These are phyloP conservation scores for Claviceps sorghi DNA, from an alignment of 2,329 filamentous ascomycete species.

Conservation along the genomic window DNA sequence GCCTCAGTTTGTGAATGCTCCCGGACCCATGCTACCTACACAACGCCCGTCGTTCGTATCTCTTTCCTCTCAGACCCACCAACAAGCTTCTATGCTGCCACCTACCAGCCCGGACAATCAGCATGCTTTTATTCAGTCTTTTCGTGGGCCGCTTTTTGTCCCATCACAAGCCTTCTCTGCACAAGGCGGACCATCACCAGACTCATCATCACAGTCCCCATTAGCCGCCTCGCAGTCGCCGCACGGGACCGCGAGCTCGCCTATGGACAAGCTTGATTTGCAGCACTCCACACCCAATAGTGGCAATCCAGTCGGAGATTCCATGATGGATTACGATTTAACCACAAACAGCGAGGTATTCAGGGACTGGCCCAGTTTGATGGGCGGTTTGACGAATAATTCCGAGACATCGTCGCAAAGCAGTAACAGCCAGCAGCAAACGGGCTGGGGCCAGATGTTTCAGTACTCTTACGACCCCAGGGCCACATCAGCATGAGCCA, in stretches of 20 bases:
- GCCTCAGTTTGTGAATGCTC: constrained; percentile 15
- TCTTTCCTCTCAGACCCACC: constrained; percentile 18
- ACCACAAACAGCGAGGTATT: constrained; percentile 19
- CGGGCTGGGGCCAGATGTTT: constrained; percentile 3
- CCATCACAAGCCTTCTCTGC: constrained; percentile 17
- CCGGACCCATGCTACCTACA: constrained; percentile 11
- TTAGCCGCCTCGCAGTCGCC: constrained; percentile 19
- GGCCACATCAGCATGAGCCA: constrained; percentile 1
- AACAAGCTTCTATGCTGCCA: constrained; percentile 12
- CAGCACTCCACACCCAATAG: constrained; percentile 17
- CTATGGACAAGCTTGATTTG: constrained; percentile 20
- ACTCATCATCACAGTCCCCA: constrained; percentile 18
- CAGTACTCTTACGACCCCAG: constrained; percentile 4
- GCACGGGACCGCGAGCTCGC: constrained; percentile 14
- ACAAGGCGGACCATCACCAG: constrained; percentile 17
- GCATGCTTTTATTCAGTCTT: constrained; percentile 15
- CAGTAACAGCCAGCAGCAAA: background rate
- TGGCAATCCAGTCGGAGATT: constrained; percentile 12
- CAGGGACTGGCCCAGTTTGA: constrained; percentile 27
- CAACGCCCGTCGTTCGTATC: constrained; percentile 19
- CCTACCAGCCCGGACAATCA: constrained; percentile 11
- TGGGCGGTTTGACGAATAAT: constrained; percentile 21
- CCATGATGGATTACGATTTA: constrained; percentile 28
- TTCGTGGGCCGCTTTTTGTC: constrained; percentile 20
- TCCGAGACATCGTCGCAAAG: constrained; percentile 13